Base-by-base conservation (phyloP, 179 eudicot species). In the Beta macrorhiza region DNA sequence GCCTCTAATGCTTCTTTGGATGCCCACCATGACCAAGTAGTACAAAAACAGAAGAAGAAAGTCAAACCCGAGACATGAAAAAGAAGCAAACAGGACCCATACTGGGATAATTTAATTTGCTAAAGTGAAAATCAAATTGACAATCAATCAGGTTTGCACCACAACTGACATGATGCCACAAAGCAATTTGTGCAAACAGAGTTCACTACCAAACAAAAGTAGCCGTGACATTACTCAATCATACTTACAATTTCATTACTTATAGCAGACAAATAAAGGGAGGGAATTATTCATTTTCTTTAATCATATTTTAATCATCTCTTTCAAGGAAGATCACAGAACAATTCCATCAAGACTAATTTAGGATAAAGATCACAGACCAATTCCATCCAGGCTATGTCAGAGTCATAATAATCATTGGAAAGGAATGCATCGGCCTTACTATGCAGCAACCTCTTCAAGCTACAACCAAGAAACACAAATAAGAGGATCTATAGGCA, bases 301-400 rank as follows among this genome's bases (percentile, higher is more conserved):
- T 29, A 29, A 72, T 72, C 32, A 49, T 49, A 72, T 9, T 10
- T 37, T 49, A n/a, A 49, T 7, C 7, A 72, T 72, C 19, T 4
- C 55, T 74, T 25, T 14, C 77, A 72, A 10, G 22, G 6, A 73
- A 74, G 72, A 55, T 74, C 63, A 25, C 20, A 5, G 15, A 61
- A 53, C 16, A n/a, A 71, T 47, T 8, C 69, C 69, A n/a, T 9
- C 55, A 9, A 12, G 42, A 55, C n/a, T 19, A 74, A 25, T 29
- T 44, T 15, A 29, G 56, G 62, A 68, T 5, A 17, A 68, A 71
- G 51, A 76, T 52, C 29, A 88, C 92, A 83, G 75, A 96, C 99
- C 98, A 96, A 87, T 81, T 96, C 96, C 99, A 96, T 92, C 99
- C 99, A 96, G 52, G 98, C 96, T 89, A 96, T 88, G 84, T 93